Base-by-base conservation (phyloP, 371 early-diverging fungal species). In the Mortierella sp. region DNA sequence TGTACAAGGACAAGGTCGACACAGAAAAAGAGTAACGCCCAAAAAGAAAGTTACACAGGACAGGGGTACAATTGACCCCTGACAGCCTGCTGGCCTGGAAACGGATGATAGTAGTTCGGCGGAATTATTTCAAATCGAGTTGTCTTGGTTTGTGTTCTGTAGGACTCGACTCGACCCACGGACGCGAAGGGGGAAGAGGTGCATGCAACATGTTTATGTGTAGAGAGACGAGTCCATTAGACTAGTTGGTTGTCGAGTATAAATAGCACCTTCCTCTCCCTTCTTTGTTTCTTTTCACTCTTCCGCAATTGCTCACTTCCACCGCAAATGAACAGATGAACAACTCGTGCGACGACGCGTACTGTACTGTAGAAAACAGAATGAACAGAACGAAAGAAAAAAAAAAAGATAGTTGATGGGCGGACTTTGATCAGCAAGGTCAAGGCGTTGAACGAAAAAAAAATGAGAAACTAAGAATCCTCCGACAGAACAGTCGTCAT, bases 41-140 rank as follows among this genome's bases (percentile, higher is more conserved):
- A 44, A 48, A 48, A 48, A 48, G n/a, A 72, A 51, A 72, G 72
- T 49, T 44, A 51, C 49, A 72, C 49, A 72, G 18, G 8, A 46
- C 43, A 70, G 8, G 38, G 41, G 68, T 27, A 21, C 68, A 12
- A 2, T 18, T 43, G 14, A 46, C 46, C 44, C 46, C 48, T 46
- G 44, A 48, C 71, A n/a, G 46, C 27, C 24, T 48, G 24, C 24
- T 48, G 24, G 18, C 24, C 68, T 63, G n/a, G 16, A 49, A 49
- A 18, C 21, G 18, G 49, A 6, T 51, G 51, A 46, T 46, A 14
- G 14, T 46, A 16, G 63, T 48, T 71, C 71, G 44, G 46, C 32
- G 24, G 27, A 44, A 46, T 48, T 71, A 44, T 71, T 44, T 43
- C 71, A 46, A 44, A 46, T 48, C 71, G 46, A 27, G 14, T 29